These are phyloP conservation scores for Casuarina cunninghamiana DNA, from an alignment of 306 rosid genomes.

Conservation along the genomic window DNA sequence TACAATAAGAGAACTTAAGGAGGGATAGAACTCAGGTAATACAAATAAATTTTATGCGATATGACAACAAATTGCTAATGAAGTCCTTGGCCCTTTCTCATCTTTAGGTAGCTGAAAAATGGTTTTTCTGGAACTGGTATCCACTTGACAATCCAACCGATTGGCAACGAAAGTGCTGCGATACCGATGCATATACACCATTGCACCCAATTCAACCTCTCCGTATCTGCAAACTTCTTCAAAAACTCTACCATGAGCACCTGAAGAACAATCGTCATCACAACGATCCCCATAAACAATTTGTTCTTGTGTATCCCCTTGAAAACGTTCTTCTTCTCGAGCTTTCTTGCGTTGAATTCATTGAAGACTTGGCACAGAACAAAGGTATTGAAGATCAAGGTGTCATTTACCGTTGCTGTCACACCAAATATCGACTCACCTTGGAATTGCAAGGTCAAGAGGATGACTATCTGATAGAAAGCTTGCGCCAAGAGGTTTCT, in stretches of 20 bases:
- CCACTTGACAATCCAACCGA: constrained; percentile 25
- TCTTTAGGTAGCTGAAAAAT: neutral
- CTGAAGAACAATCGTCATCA: constrained; percentile 17
- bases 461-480: constrained; percentile 23
- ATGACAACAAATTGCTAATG: no score
- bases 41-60: no score
- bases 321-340: constrained; percentile 23
- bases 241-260: constrained; percentile 25
- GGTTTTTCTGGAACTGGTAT: constrained; percentile 12
- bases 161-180: constrained; percentile 18
- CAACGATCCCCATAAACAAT: constrained; percentile 29
- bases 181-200: constrained; percentile 15
- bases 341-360: no score
- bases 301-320: constrained; percentile 27
- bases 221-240: constrained; percentile 25
- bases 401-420: constrained; percentile 15
- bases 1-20: no score
- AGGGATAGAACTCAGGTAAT: no score
- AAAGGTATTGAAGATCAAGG: neutral
- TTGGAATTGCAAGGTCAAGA: constrained; percentile 27
- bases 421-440: constrained; percentile 26
- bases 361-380: no score
- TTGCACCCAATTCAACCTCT: constrained; percentile 29
- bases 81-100: no score
- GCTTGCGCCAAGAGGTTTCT: constrained; percentile 29